phyloP scores from a whole-genome alignment of 371 early-diverging fungal genomes.

The Lichtheimia ramosa region DNA sequence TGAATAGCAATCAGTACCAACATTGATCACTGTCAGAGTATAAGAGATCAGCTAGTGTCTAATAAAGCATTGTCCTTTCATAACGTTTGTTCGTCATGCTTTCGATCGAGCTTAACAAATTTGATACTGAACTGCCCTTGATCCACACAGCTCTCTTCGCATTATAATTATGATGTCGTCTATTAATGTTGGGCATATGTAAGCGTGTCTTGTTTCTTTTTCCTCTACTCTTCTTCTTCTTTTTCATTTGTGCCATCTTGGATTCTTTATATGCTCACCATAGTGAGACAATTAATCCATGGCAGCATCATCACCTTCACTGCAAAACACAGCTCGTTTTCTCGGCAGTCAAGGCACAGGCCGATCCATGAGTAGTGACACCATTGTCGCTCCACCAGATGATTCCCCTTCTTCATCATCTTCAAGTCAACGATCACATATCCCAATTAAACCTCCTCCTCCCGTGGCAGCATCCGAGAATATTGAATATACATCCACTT shows the following conservation, averaged over 20 bases:
- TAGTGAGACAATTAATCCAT: neutral
- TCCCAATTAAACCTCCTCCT: too few relatives aligned
- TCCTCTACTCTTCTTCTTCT: neutral
- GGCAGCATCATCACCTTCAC: neutral
- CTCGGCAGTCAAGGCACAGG: neutral
- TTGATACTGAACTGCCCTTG: neutral
- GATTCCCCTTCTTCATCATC: neutral
- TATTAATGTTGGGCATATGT: neutral
- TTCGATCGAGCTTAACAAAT: neutral
- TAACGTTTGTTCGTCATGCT: neutral
- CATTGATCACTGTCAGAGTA: too few relatives aligned
- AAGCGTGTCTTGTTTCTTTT: neutral
- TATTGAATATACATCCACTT: neutral
- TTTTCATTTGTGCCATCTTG: neutral
- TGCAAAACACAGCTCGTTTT: neutral
- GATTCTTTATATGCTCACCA: neutral
- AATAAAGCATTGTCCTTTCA: neutral
- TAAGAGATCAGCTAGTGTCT: too few relatives aligned
- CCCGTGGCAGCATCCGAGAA: neutral
- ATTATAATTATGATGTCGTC: neutral
- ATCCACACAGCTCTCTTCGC: neutral
- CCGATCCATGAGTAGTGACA: constrained; percentile 13
- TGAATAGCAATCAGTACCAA: too few relatives aligned
- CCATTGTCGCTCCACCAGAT: constrained; percentile 4
- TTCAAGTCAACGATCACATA: too few relatives aligned